Conservation (phyloP, 2,329 filamentous ascomycete species). For the Akanthomyces uredinophilus region DNA sequence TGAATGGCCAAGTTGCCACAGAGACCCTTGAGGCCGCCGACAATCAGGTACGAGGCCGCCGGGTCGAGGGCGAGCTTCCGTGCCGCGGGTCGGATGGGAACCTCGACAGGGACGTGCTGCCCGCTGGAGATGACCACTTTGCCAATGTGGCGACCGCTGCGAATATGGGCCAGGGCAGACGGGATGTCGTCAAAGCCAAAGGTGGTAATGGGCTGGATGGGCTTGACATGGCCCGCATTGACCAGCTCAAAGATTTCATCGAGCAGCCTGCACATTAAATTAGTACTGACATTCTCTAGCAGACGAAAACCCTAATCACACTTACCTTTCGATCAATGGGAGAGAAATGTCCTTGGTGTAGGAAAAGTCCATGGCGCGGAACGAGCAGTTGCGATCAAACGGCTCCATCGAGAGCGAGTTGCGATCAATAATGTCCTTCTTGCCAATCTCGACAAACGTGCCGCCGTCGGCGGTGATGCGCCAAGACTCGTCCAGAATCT, state of each 20-base stretch:
- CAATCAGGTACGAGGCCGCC: slow-evolving; percentile 22
- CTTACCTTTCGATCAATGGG: background rate
- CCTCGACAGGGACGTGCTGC: background rate
- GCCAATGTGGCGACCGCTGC: slow-evolving; percentile 35
- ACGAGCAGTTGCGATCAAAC: slow-evolving; percentile 31
- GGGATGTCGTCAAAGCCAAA: slow-evolving; percentile 25
- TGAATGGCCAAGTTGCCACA: slow-evolving; percentile 23
- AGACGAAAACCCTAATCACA: background rate
- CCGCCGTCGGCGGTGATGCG: slow-evolving; percentile 33
- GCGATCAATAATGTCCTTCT: slow-evolving; percentile 26
- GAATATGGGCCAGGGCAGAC: slow-evolving; percentile 36
- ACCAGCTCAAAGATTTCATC: slow-evolving; percentile 18
- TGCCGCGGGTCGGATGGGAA: background rate
- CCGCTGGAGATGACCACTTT: slow-evolving; percentile 25
- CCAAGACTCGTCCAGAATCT: slow-evolving; percentile 29
- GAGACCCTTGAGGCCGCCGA: slow-evolving; percentile 26
- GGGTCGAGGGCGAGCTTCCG: background rate
- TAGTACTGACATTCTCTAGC: background rate
- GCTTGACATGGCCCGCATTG: slow-evolving; percentile 18
- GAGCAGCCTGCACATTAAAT: slow-evolving; percentile 10
- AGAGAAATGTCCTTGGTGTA: slow-evolving; percentile 17
- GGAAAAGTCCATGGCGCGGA: slow-evolving; percentile 21
- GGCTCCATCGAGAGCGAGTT: slow-evolving; percentile 27
- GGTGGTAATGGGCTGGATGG: slow-evolving; percentile 21
- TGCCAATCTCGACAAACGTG: slow-evolving; percentile 27